Base-by-base conservation (phyloP, 345 rosid species). In the Litchi chinensis region DNA sequence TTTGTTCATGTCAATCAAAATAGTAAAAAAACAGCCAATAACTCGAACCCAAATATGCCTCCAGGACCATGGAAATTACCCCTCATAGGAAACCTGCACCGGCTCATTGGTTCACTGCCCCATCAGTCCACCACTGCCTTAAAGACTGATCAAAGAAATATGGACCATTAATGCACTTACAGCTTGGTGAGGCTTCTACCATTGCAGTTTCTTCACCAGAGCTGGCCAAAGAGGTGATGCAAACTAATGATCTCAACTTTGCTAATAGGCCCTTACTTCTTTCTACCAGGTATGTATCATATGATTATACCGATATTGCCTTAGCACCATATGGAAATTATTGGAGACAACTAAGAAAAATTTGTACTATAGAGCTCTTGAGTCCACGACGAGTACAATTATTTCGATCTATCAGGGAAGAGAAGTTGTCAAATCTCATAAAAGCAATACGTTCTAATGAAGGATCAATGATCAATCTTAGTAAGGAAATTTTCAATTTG, bases 31-130 rank as follows among this genome's bases (percentile, higher is more conserved):
- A 0, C 64, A n/a, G 24, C 68, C 10, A 52, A 48, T 10, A 68
- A 57, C n/a, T 43, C 65, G 9, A 40, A 60, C 41, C 32, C 41
- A 62, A 80, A 77, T 39, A 73, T 73, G 22, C 80, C 79, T n/a
- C 79, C 85, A 10, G 86, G 86, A 21, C 88, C 86, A 10, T 63
- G 56, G 66, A 75, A 59, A 77, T 64, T 82, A 3, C 84, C 86
- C 28, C 18, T 82, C 65, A 15, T 85, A 11, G 84, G 88, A 46
- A 82, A 80, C 80, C 41, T 80, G 65, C 84, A 80, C 76, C 84
- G 75, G 71, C 77, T 80, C 1, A 15, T 9, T 3, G 63, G 66
- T 5, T 67, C 80, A 10, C 68, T 76, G 12, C 77, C 80, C 2
- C 86, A 82, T 68, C 78, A 5, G 19, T 39, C 2, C 86, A 82